Evolutionary conservation across 345 rosid genomes (phyloP), one percentile per base, ranked within the genome.

Genomic region (Eucalyptus sp.): DNA sequence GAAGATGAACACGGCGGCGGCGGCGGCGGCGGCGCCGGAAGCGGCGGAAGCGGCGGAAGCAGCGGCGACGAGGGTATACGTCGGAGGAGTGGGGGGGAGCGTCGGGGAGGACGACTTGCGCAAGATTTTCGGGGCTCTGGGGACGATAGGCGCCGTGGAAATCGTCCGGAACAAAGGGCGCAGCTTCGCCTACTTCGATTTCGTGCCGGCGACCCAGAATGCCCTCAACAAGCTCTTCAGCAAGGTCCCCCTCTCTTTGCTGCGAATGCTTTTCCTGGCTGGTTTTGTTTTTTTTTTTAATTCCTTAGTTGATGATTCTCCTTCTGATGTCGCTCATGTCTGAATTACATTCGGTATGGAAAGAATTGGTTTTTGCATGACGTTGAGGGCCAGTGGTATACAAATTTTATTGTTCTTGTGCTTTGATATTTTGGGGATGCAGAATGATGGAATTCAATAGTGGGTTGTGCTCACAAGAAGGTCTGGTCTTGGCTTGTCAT

Each of bases 81-180:
- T 96, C 33, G 99, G 99, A 83, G 99, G 99, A 10, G 86, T 98
- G 49, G 99, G 98, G 31, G 98, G 95, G 90, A 92, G 91, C 58
- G 97, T 96, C 15, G 94, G 92, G 18, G 90, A 68, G 87, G 96
- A 94, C 71, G 99, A 97, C 89, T 92, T 98, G 48, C 90, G 56
- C 50, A 94, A 91, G 87, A 91, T 94, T 15, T 95, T 97, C 89
- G 94, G 94, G 60, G 87, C 95, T 6, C 86, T 93, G 41, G 98
- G 98, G 27, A 86, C 43, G 11, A 93, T 95, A 1, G 90, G 93
- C 79, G 89, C 93, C 6, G 91, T 97, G 2, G 96, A 97, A 7
- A 93, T 98, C 44, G 89, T 96, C 33, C 93, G 97, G 89, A 94
- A 95, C 83, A 98, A 97, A 96, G 96, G 98, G 88, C 99, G 99